A percentile compares a stretch with the other conserved stretches of the same genome.
phyloP scores from a whole-genome alignment of 2,329 filamentous ascomycete genomes.

The Penicillium paneum region DNA sequence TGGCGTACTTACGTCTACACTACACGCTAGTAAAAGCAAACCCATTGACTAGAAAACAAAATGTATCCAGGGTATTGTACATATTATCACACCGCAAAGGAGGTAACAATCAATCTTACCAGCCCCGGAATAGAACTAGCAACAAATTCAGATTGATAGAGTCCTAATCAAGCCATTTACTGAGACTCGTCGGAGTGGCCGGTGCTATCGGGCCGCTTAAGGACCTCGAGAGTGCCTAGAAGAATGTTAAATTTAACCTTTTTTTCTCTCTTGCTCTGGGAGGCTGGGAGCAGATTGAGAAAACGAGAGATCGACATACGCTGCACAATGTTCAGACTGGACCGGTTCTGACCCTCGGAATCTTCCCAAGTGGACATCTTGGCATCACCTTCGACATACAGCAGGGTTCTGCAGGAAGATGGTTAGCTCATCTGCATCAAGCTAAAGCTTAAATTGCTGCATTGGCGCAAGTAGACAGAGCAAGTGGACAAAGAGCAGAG shows the following conservation, averaged over 20 bases:
- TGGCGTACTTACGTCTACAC: not conserved
- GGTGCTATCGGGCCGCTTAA: slow-evolving; percentile 28
- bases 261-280: not conserved
- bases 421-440: not conserved
- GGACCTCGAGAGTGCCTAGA: slow-evolving; percentile 34
- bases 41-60: slow-evolving; percentile 2
- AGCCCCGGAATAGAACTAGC: not conserved
- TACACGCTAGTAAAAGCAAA: not conserved
- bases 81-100: slow-evolving; percentile 21
- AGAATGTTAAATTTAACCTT: not conserved
- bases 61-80: slow-evolving; percentile 31
- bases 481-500: not conserved
- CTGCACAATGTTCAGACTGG: slow-evolving; percentile 68
- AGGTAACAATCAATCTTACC: not conserved
- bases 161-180: slow-evolving; percentile 4
- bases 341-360: slow-evolving; percentile 63
- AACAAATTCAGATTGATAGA: not conserved
- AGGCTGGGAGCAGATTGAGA: not conserved
- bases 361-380: slow-evolving; percentile 65
- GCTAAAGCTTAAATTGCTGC: not conserved
- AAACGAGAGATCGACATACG: slow-evolving; percentile 55
- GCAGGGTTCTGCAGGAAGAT: slow-evolving; percentile 58
- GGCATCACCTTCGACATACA: slow-evolving; percentile 83
- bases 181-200: slow-evolving; percentile 6
- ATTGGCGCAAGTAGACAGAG: not conserved